Base-by-base conservation (phyloP, 257 asterid species). In the Solanum chiquidenum region DNA sequence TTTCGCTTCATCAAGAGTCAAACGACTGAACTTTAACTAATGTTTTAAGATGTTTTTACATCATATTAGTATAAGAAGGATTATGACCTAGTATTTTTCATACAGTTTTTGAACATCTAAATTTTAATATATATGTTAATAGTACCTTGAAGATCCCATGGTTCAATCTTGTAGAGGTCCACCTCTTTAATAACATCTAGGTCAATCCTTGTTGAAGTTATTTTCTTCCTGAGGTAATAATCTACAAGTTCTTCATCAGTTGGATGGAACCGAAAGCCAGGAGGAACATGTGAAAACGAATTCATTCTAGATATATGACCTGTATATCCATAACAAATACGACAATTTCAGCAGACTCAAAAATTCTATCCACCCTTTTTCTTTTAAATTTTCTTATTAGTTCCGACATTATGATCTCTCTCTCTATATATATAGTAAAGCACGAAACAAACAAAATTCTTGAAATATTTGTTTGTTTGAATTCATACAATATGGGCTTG, bases 81-180 rank as follows among this genome's bases (percentile, higher is more conserved):
- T 21, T 58, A 4, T 7, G 66, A 58, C 66, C 25, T 14, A 44
- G 14, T 44, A 44, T 42, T 38, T 38, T 38, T 38, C 42, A 38
- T 38, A 38, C 10, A 38, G 42, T 7, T 38, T 35, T 3, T 13
- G 5, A 42, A 42, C 5, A 10, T 42, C 5, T 42, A 10, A 3
- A 42, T 42, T 42, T 42, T 10, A 42, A 29, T 42, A 42, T 55
- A 55, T 58, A 58, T 58, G 66, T 58, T 58, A 58, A 20, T 23
- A 6, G 74, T 86, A 96, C 99, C 99, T 94, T 94, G 96, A 92
- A 96, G 98, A 93, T 96, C 99, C 99, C 99, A 96, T 0, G 99
- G 99, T 89, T 96, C 99, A 34, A 96, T 96, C 89, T 88, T 96
- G 92, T 96, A 96, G 72, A 96, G 99, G 92, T 96, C 98, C 18